Evolutionary conservation across 208 protist genomes (phyloP).

Genomic region (Porcisia deanei): DNA sequence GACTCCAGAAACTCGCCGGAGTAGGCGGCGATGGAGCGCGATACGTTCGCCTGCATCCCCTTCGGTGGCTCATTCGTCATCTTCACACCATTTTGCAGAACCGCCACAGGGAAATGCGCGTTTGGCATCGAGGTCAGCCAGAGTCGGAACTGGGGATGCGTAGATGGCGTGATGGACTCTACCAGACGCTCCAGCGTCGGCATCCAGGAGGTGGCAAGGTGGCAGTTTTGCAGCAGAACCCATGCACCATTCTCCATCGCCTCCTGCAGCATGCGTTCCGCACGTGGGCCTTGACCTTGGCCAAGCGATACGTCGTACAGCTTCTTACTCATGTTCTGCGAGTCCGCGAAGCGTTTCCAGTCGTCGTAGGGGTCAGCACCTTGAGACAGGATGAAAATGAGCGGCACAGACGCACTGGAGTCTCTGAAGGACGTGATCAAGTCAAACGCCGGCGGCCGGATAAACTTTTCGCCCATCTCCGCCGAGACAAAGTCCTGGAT

Average conservation of each 20-base stretch:
- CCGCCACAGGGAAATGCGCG: slow-evolving; percentile 96
- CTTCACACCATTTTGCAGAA: slow-evolving; percentile 98
- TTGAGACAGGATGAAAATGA: slow-evolving; percentile 98
- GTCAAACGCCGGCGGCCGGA: slow-evolving; percentile 97
- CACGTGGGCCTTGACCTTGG: slow-evolving; percentile 97
- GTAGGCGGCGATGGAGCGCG: slow-evolving; percentile 87
- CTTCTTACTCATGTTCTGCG: slow-evolving; percentile 96
- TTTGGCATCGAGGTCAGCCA: slow-evolving; percentile 99
- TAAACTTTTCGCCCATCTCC: slow-evolving; percentile 94
- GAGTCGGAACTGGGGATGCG: slow-evolving; percentile 97
- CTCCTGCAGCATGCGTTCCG: slow-evolving; percentile 94
- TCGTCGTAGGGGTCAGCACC: slow-evolving; percentile 97
- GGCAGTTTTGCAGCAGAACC: slow-evolving; percentile 98
- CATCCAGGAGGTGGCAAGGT: slow-evolving; percentile 98
- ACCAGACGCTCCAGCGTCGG: slow-evolving; percentile 96
- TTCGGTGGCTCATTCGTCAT: slow-evolving; percentile 99
- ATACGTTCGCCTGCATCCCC: slow-evolving; percentile 96
- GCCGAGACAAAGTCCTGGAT: slow-evolving; percentile 95
- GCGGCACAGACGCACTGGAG: slow-evolving; percentile 87
- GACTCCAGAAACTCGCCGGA: slow-evolving; percentile 84
- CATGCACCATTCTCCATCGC: slow-evolving; percentile 95
- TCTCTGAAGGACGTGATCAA: slow-evolving; percentile 95
- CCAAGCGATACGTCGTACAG: slow-evolving; percentile 97
- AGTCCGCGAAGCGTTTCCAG: slow-evolving; percentile 96
- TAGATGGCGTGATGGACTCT: slow-evolving; percentile 80